phyloP scores from a whole-genome alignment of 2,329 filamentous ascomycete genomes.

The Magnaporthiopsis incrustans region DNA sequence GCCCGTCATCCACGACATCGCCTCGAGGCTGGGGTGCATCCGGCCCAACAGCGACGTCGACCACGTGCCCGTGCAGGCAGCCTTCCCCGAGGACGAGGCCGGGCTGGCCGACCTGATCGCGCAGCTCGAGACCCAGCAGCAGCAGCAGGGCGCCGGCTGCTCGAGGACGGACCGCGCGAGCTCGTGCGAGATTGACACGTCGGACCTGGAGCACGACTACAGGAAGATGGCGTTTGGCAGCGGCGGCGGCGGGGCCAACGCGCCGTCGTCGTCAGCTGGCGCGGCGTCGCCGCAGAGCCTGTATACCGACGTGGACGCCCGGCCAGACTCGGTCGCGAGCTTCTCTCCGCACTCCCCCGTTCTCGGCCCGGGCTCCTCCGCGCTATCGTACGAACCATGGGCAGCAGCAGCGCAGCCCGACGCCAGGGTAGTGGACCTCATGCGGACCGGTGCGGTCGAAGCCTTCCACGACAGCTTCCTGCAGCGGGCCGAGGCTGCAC shows the following conservation, averaged over 20 bases:
- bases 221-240: conserved; percentile 36
- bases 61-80: conserved; percentile 42
- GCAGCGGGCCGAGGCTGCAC: conserved; percentile 15
- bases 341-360: conserved; percentile 19
- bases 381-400: neutral
- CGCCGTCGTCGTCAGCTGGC: conserved; percentile 30
- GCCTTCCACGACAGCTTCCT: conserved; percentile 10
- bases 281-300: conserved; percentile 47
- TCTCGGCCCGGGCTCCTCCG: neutral
- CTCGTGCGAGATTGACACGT: conserved; percentile 47
- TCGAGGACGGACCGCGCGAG: conserved; percentile 39
- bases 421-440: neutral
- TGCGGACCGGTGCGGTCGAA: neutral
- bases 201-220: conserved; percentile 48
- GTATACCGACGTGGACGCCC: conserved; percentile 33
- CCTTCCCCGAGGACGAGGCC: conserved; percentile 54
- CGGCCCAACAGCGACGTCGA: conserved; percentile 54
- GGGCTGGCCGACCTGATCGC: conserved; percentile 48
- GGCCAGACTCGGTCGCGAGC: conserved; percentile 15
- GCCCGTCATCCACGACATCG: conserved; percentile 58
- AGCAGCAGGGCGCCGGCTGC: conserved; percentile 27
- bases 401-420: no score
- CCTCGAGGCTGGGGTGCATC: conserved; percentile 55
- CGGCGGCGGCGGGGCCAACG: conserved; percentile 20
- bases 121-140: conserved; percentile 36